Conservation (phyloP, 495 filamentous ascomycete species). For the Penicillium desertorum region DNA sequence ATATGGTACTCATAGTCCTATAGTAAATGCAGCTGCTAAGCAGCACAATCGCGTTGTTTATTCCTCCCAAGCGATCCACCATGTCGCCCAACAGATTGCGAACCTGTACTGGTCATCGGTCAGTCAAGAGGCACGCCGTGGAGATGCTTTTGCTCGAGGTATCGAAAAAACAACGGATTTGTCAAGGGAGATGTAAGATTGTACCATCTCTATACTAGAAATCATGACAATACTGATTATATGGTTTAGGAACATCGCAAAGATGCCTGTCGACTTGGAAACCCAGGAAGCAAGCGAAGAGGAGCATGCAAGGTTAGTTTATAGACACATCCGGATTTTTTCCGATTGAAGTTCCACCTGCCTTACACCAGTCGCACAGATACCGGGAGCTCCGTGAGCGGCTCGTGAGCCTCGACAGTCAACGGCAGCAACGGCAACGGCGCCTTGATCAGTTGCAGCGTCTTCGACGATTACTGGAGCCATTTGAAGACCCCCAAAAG, state of each 20-base stretch:
- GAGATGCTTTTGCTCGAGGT: constrained; percentile 33
- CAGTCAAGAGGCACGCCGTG: constrained; percentile 45
- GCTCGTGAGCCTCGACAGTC: constrained; percentile 52
- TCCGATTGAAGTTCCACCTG: constrained; percentile 28
- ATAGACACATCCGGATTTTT: constrained; percentile 7
- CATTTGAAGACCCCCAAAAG: constrained; percentile 54
- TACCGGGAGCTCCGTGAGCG: constrained; percentile 56
- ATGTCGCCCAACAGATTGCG: constrained; percentile 82
- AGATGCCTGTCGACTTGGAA: constrained; percentile 36
- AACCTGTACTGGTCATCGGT: constrained; percentile 61
- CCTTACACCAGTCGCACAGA: constrained; percentile 40
- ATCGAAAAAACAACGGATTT: constrained; percentile 47
- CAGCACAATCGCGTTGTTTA: constrained; percentile 73
- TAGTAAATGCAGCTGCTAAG: constrained; percentile 64
- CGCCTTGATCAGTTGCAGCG: constrained; percentile 57
- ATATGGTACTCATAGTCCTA: constrained; percentile 13
- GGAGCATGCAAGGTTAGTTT: constrained; percentile 34
- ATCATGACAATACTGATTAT: constrained; percentile 7
- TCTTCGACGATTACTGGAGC: constrained; percentile 57
- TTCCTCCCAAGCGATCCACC: constrained; percentile 69
- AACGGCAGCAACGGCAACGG: constrained; percentile 52
- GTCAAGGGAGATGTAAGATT: constrained; percentile 45
- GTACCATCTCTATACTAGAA: background rate
- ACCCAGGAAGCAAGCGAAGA: constrained; percentile 35
- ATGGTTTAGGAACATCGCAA: constrained; percentile 42